A percentile compares a stretch with the other conserved stretches of the same genome.
These are phyloP conservation scores for Phytophthora megakarya DNA, from an alignment of 352 stramenopile genomes.

Conservation along the genomic window DNA sequence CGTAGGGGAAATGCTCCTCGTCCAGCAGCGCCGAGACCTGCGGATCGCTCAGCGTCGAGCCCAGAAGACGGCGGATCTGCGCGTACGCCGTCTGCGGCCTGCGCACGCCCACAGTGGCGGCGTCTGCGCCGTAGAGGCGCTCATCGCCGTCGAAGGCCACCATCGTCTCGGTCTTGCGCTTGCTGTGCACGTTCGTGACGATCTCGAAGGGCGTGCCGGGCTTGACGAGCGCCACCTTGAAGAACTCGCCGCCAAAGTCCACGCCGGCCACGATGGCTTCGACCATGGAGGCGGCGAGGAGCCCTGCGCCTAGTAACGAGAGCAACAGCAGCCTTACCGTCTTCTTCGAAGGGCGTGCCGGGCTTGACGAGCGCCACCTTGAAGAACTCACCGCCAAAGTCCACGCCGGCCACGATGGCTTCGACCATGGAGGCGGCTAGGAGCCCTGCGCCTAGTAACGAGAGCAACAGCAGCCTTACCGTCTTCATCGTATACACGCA, in stretches of 20 bases:
- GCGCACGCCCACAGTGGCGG: slow-evolving; percentile 88
- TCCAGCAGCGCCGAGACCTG: slow-evolving; percentile 58
- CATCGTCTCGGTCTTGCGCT: slow-evolving; percentile 97
- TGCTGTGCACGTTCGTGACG: slow-evolving; percentile 98
- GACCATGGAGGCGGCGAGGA: slow-evolving; percentile 39
- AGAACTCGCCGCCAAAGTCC: slow-evolving; percentile 95
- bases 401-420: slow-evolving; percentile 86
- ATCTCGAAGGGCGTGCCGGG: slow-evolving; percentile 96
- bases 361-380: slow-evolving; percentile 90
- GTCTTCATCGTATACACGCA: slow-evolving; percentile 31
- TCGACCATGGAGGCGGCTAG: slow-evolving; percentile 40
- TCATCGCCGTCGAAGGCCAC: slow-evolving; percentile 92
- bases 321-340: slow-evolving; percentile 35
- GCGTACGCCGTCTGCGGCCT: slow-evolving; percentile 92
- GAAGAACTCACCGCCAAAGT: slow-evolving; percentile 95
- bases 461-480: slow-evolving; percentile 33
- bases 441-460: slow-evolving; percentile 41
- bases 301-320: slow-evolving; percentile 37
- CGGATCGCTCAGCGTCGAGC: slow-evolving; percentile 81
- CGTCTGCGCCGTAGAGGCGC: slow-evolving; percentile 96
- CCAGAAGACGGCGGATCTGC: slow-evolving; percentile 91
- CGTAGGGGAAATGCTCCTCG: slow-evolving; percentile 81
- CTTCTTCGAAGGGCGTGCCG: slow-evolving; percentile 73
- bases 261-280: slow-evolving; percentile 84
- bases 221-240: slow-evolving; percentile 88